Conservation (phyloP, 2,329 filamentous ascomycete genomes). For the Thermomyces lanuginosus region DNA sequence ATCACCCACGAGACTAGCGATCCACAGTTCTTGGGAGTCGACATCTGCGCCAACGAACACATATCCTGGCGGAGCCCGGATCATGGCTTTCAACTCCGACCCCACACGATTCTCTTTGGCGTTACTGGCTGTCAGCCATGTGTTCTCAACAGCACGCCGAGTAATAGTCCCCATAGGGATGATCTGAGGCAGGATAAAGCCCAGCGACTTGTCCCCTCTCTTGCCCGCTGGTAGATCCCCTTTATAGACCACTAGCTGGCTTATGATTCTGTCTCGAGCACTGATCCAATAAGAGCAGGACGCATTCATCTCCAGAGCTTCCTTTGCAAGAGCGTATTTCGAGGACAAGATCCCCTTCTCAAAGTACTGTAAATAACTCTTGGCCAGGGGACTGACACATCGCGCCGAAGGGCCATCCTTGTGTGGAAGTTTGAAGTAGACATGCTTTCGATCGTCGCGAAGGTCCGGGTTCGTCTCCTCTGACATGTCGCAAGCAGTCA, state of each 20-base stretch:
- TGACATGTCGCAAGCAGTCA: slow-evolving; percentile 58
- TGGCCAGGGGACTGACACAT: slow-evolving; percentile 77
- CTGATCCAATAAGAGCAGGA: slow-evolving; percentile 99
- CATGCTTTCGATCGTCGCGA: slow-evolving; percentile 46
- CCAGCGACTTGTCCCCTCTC: slow-evolving; percentile 28
- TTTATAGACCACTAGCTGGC: slow-evolving; percentile 88
- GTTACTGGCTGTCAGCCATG: slow-evolving; percentile 94
- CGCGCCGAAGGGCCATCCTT: slow-evolving; percentile 80
- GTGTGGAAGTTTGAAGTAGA: slow-evolving; percentile 88
- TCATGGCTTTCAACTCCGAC: slow-evolving; percentile 93
- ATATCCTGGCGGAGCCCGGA: slow-evolving; percentile 78
- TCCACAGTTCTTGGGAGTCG: slow-evolving; percentile 95
- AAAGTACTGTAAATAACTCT: slow-evolving; percentile 79
- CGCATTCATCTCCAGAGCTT: slow-evolving; percentile 94
- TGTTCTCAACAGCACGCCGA: slow-evolving; percentile 85
- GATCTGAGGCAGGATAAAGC: slow-evolving; percentile 84
- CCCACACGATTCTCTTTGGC: slow-evolving; percentile 92
- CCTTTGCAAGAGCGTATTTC: slow-evolving; percentile 77
- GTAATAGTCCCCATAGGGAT: slow-evolving; percentile 99
- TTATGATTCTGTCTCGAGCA: slow-evolving; percentile 77
- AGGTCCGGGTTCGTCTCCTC: slow-evolving; percentile 54
- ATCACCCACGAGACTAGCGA: slow-evolving; percentile 86
- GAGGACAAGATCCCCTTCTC: slow-evolving; percentile 78
- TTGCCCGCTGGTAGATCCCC: slow-evolving; percentile 34
- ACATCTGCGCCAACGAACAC: slow-evolving; percentile 94